Evolutionary conservation across 1,139 yeast species (phyloP), one percentile per base, ranked within the genome.

Genomic region (Diutina rugosa): DNA sequence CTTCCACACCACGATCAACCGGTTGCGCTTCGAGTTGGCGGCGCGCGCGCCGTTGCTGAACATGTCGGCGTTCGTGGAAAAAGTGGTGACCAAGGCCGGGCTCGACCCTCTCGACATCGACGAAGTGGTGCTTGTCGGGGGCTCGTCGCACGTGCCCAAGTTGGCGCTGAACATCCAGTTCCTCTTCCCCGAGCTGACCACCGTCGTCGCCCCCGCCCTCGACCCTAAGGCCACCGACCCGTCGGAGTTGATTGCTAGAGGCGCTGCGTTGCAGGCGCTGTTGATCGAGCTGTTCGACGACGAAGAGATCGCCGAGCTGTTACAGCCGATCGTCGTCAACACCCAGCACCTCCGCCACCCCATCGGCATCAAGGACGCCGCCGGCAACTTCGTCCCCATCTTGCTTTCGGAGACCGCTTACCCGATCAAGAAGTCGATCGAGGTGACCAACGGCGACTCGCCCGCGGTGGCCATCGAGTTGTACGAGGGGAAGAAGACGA

Each of bases 251-350:
- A 78, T 87, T 62, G 85, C 96, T 62, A 87, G 96, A 69, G 99
- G 99, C 74, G 96, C 97, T 60, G 97, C 99, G 59, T 80, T 93
- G 69, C 99, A 95, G 78, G 99, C 97, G 56, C 83, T 96, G 51
- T 77, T 95, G 69, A 79, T 91, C 62, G 88, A 89, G 65, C 77
- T 83, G 57, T 90, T 86, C 65, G 98, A 91, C 67, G 89, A 80
- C 59, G 95, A 87, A 57, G 98, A 91, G 73, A 80, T 93, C 64
- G 76, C 79, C 57, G 96, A 90, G 72, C 86, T 96, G 59, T 78
- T 86, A 64, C 87, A 88, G 71, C 95, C 97, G 54, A 81, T 88
- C 59, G 89, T 91, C 60, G 80, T 90, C 63, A 88, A 88, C 76
- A 90, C 97, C 59, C 95, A 90, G 68, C 98, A 95, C 69, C 74